These are phyloP conservation scores for Sporothrix brunneoviolacea DNA, from an alignment of 2,329 filamentous ascomycete genomes.

Conservation along the genomic window DNA sequence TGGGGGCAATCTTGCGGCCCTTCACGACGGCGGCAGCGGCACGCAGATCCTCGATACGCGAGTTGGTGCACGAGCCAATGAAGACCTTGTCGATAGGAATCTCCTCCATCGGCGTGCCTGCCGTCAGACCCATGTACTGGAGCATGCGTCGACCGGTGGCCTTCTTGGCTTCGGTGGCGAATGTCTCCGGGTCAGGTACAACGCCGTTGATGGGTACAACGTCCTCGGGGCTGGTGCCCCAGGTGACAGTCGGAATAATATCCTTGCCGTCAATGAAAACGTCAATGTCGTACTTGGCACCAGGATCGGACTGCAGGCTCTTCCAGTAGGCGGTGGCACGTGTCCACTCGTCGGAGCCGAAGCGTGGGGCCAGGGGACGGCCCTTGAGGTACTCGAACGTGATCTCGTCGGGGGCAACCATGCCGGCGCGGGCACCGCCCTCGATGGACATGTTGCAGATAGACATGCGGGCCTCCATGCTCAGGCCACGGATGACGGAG, in stretches of 20 bases:
- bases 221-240: slow-evolving; percentile 95
- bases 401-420: slow-evolving; percentile 90
- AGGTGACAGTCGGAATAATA: slow-evolving; percentile 87
- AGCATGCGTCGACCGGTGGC: slow-evolving; percentile 71
- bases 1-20: slow-evolving; percentile 78
- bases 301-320: slow-evolving; percentile 75
- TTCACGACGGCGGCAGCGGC: slow-evolving; percentile 80
- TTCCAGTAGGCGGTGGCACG: slow-evolving; percentile 84
- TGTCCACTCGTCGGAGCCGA: slow-evolving; percentile 81
- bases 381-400: slow-evolving; percentile 96
- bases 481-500: slow-evolving; percentile 79
- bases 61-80: slow-evolving; percentile 96
- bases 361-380: slow-evolving; percentile 78
- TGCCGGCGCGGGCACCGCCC: slow-evolving; percentile 87
- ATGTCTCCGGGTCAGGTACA: slow-evolving; percentile 88
- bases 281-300: slow-evolving; percentile 82
- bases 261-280: slow-evolving; percentile 88
- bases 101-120: slow-evolving; percentile 88
- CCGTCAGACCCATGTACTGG: slow-evolving; percentile 89
- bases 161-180: slow-evolving; percentile 74
- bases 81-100: slow-evolving; percentile 92
- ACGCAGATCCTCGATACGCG: slow-evolving; percentile 89
- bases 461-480: slow-evolving; percentile 97
- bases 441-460: slow-evolving; percentile 99
- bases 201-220: slow-evolving; percentile 87